These are phyloP conservation scores for Diddensiella transvaalensis DNA, from an alignment of 805 yeast genomes.

Conservation along the genomic window DNA sequence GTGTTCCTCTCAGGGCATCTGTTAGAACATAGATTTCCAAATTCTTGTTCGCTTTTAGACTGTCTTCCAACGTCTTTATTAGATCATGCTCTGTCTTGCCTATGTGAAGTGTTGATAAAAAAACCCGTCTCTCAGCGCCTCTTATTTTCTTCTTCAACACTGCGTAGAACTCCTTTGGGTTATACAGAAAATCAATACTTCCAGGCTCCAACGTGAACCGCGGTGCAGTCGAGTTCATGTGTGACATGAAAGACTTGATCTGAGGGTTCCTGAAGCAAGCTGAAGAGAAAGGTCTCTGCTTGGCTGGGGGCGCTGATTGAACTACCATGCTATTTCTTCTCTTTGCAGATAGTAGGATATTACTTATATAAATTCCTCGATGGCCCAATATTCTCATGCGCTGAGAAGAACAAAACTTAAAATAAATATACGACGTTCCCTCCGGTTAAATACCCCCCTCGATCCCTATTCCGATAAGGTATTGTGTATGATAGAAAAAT, in stretches of 20 bases:
- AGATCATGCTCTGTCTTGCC: constrained; percentile 82
- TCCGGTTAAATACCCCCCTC: too few species aligned
- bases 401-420: too few species aligned
- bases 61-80: constrained; percentile 41
- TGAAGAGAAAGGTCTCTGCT: background rate
- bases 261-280: constrained; percentile 18
- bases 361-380: too few species aligned
- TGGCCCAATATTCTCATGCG: too few species aligned
- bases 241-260: constrained; percentile 31
- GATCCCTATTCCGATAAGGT: too few species aligned
- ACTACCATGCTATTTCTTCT: too few species aligned
- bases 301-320: too few species aligned
- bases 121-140: constrained; percentile 61
- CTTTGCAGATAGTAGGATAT: too few species aligned
- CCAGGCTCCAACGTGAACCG: constrained; percentile 55
- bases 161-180: constrained; percentile 71
- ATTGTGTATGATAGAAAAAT: too few species aligned
- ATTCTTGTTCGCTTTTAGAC: constrained; percentile 55
- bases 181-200: constrained; percentile 57
- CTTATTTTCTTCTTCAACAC: constrained; percentile 57
- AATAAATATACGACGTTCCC: too few species aligned
- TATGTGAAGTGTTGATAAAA: constrained; percentile 79
- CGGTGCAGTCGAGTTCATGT: constrained; percentile 63
- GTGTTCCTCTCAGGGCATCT: constrained; percentile 88
- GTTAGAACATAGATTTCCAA: constrained; percentile 69